Conservation (phyloP, 345 rosid species). For the Syzygium grande region DNA sequence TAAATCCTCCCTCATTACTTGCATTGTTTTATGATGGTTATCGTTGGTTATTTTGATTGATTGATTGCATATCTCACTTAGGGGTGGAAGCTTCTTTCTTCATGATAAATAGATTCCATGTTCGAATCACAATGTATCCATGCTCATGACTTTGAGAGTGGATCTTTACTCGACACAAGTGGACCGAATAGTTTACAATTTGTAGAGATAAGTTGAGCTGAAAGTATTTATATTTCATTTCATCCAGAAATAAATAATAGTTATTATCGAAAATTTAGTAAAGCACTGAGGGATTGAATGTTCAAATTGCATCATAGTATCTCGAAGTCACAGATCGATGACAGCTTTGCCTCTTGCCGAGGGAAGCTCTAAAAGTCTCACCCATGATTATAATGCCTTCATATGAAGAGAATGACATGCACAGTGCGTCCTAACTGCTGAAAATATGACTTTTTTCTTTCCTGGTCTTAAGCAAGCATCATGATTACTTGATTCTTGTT, state of each 20-base stretch:
- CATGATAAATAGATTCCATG: background rate
- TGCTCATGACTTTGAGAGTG: background rate
- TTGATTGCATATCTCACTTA: background rate
- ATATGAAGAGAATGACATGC: background rate
- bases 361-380: background rate
- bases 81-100: background rate
- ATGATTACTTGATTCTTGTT: background rate
- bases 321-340: background rate
- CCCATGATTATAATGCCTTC: background rate
- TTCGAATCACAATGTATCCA: background rate
- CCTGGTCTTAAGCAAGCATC: background rate
- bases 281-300: background rate
- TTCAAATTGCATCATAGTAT: background rate
- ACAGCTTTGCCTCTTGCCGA: background rate
- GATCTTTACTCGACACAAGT: background rate
- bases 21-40: background rate
- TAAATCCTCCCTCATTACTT: background rate
- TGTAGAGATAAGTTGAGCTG: background rate
- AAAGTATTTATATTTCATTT: background rate
- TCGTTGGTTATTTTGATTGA: background rate
- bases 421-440: background rate
- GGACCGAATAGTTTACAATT: background rate
- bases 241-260: background rate
- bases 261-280: background rate
- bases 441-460: background rate